phyloP scores from a whole-genome alignment of 2,329 filamentous ascomycete species.

The Aureobasidium sp. region DNA sequence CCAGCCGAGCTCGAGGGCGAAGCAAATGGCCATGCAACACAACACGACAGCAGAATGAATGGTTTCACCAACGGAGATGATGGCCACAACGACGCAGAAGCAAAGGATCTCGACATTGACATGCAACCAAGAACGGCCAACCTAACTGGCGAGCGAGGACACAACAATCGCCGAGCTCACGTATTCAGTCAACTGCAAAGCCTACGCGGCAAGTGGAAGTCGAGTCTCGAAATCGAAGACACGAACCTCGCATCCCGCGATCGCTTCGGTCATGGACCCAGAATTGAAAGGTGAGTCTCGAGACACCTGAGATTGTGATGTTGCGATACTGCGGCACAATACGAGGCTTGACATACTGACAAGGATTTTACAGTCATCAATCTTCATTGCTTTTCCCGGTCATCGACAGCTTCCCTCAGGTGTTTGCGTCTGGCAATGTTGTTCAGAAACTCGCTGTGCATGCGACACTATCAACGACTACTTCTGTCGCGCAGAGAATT shows the following conservation, averaged over 20 bases:
- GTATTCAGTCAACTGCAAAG: slow-evolving; percentile 36
- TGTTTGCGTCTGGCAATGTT: slow-evolving; percentile 50
- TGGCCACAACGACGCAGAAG: neutral
- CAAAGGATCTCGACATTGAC: slow-evolving; percentile 23
- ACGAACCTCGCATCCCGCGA: slow-evolving; percentile 27
- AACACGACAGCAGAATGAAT: slow-evolving; percentile 27
- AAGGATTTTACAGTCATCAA: slow-evolving; percentile 29
- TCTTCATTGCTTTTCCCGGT: slow-evolving; percentile 61
- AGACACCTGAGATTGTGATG: slow-evolving; percentile 18
- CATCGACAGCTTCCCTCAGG: slow-evolving; percentile 74
- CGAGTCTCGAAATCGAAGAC: slow-evolving; percentile 25
- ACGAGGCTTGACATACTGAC: neutral
- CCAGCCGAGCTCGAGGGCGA: slow-evolving; percentile 27
- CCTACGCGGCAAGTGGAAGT: slow-evolving; percentile 34
- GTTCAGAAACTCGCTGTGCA: slow-evolving; percentile 40
- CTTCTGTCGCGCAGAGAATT: slow-evolving; percentile 62
- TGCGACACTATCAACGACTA: slow-evolving; percentile 63
- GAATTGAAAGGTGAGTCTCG: slow-evolving; percentile 11
- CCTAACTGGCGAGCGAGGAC: slow-evolving; percentile 13
- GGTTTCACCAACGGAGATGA: slow-evolving; percentile 24
- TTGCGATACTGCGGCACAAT: neutral
- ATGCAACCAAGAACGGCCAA: slow-evolving; percentile 17
- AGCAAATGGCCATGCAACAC: slow-evolving; percentile 21
- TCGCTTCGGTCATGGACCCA: slow-evolving; percentile 24
- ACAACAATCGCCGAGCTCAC: slow-evolving; percentile 21